Conservation (phyloP, 495 filamentous ascomycete genomes). For the Trichoderma virens region DNA sequence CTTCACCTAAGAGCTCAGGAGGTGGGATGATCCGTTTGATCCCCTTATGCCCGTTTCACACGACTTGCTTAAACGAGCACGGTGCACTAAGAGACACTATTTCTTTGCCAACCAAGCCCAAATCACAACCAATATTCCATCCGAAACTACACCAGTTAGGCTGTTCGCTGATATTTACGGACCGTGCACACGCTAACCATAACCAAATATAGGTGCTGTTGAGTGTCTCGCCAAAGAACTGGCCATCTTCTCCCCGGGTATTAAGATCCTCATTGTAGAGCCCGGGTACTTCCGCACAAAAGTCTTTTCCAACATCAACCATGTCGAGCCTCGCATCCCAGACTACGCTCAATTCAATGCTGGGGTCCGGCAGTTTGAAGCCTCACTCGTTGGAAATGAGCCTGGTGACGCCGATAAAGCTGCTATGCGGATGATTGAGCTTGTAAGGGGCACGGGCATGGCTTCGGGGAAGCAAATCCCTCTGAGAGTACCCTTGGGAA, state of each 20-base stretch:
- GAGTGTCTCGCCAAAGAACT: slow-evolving; percentile 19
- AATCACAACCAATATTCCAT: not conserved
- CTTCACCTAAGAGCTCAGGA: not conserved
- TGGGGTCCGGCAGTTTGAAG: slow-evolving; percentile 10
- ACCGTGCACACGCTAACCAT: not conserved
- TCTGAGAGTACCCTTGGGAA: slow-evolving; percentile 16
- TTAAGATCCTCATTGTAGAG: slow-evolving; percentile 18
- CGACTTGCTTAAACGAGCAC: not conserved
- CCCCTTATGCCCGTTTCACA: not conserved
- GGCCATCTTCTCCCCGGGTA: slow-evolving; percentile 7
- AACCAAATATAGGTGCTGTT: slow-evolving; percentile 14
- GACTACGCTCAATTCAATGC: slow-evolving; percentile 15
- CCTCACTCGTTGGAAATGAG: not conserved
- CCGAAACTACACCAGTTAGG: not conserved
- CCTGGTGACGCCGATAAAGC: slow-evolving; percentile 17
- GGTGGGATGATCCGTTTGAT: not conserved
- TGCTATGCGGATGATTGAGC: slow-evolving; percentile 16
- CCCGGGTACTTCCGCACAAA: slow-evolving; percentile 18
- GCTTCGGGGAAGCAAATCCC: slow-evolving; percentile 10
- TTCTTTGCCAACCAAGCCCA: not conserved
- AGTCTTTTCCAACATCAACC: slow-evolving; percentile 6
- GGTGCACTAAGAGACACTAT: not conserved
- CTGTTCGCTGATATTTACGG: not conserved
- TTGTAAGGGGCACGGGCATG: slow-evolving; percentile 15
- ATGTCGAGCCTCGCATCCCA: slow-evolving; percentile 9